Conservation (phyloP, 305 asterid species). For the Fraxinus paxiana region DNA sequence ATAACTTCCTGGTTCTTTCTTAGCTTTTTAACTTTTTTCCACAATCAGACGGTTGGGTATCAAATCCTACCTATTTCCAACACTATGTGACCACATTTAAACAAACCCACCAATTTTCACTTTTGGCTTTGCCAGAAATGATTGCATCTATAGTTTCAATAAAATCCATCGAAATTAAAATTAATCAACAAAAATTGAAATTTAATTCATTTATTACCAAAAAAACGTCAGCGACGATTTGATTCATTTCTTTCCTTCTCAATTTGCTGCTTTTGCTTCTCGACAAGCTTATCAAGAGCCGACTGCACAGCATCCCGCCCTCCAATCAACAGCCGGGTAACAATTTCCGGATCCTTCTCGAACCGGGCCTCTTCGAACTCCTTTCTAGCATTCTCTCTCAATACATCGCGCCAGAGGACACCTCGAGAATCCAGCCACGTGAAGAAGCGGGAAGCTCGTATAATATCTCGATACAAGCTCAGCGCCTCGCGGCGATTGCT, state of each 20-base stretch:
- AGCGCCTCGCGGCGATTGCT: slow-evolving; percentile 85
- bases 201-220: slow-evolving; percentile 22
- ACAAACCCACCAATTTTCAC: not conserved
- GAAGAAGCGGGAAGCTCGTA: slow-evolving; percentile 81
- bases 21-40: not conserved
- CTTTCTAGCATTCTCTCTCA: slow-evolving; percentile 82
- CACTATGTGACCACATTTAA: not conserved
- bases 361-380: slow-evolving; percentile 79
- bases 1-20: not conserved
- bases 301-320: slow-evolving; percentile 79
- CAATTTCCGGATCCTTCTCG: slow-evolving; percentile 72
- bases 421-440: slow-evolving; percentile 81
- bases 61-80: not conserved
- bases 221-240: slow-evolving; percentile 32
- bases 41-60: not conserved
- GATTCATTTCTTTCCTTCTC: slow-evolving; percentile 52
- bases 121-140: not conserved
- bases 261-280: slow-evolving; percentile 78
- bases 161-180: not conserved
- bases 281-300: slow-evolving; percentile 86
- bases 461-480: slow-evolving; percentile 74
- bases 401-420: slow-evolving; percentile 70
- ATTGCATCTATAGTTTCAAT: not conserved
- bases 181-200: not conserved
- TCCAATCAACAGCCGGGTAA: slow-evolving; percentile 77